These are phyloP conservation scores for Mytilinidion resinicola DNA, from an alignment of 495 filamentous ascomycete genomes.

Conservation along the genomic window DNA sequence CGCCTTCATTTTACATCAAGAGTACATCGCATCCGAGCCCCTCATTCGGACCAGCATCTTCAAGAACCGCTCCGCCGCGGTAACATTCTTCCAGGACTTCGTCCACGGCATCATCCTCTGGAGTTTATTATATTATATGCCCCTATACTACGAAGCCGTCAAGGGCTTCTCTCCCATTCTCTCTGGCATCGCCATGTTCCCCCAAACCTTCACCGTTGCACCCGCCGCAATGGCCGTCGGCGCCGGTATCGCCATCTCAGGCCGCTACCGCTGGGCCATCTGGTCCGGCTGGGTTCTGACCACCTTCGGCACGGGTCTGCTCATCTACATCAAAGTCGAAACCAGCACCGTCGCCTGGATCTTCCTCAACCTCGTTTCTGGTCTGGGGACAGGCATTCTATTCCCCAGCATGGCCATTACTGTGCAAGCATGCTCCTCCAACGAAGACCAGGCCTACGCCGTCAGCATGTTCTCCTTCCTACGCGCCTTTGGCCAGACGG, in stretches of 20 bases:
- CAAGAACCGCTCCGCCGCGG: conserved; percentile 40
- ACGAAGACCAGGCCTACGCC: conserved; percentile 42
- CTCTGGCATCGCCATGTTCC: conserved; percentile 55
- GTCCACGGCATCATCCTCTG: conserved; percentile 50
- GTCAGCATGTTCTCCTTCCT: conserved; percentile 55
- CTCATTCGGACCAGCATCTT: conserved; percentile 51
- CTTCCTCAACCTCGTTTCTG: conserved; percentile 43
- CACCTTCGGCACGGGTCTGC: conserved; percentile 42
- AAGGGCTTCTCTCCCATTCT: conserved; percentile 48
- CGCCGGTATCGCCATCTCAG: conserved; percentile 40
- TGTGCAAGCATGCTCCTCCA: conserved; percentile 44
- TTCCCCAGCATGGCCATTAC: conserved; percentile 47
- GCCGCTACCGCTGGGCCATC: conserved; percentile 46
- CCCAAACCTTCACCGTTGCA: conserved; percentile 50
- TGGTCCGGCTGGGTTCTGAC: conserved; percentile 50
- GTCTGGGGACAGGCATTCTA: conserved; percentile 46
- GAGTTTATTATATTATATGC: conserved; percentile 55
- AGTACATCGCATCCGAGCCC: conserved; percentile 42
- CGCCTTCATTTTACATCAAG: conserved; percentile 29
- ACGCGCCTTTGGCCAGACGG: conserved; percentile 55
- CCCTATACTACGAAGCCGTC: conserved; percentile 59
- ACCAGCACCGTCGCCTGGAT: conserved; percentile 44
- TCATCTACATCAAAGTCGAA: conserved; percentile 41
- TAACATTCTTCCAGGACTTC: conserved; percentile 44
- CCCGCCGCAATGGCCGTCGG: conserved; percentile 43